Evolutionary conservation across 2,329 filamentous ascomycete genomes (phyloP).

Genomic region (Colletotrichum incanum): DNA sequence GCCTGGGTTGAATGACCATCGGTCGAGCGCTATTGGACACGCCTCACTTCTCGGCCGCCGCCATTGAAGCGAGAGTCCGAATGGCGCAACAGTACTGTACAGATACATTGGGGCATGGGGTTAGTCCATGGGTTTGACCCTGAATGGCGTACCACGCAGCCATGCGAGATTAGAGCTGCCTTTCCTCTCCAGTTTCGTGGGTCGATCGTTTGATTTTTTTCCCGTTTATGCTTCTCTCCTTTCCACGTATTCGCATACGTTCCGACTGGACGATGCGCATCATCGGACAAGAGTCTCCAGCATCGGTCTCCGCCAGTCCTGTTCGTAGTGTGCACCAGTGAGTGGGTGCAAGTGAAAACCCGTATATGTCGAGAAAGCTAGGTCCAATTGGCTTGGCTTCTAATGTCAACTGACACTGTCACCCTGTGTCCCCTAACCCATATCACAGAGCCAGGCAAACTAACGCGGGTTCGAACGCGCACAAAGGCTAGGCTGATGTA

Average conservation of each 20-base stretch:
- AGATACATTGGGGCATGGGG: conserved; percentile 12
- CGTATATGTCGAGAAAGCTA: neutral
- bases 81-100: conserved; percentile 12
- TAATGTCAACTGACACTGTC: conserved; percentile 24
- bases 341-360: neutral
- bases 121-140: neutral
- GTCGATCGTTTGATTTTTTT: neutral
- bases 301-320: neutral
- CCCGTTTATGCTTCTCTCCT: neutral
- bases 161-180: conserved; percentile 5
- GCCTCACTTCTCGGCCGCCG: conserved; percentile 18
- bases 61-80: conserved; percentile 17
- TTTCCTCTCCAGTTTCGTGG: neutral
- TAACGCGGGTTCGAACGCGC: conserved; percentile 1
- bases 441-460: conserved; percentile 6
- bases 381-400: conserved; percentile 9
- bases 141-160: conserved; percentile 5
- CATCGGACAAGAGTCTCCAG: neutral
- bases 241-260: conserved; percentile 15
- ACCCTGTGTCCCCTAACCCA: conserved; percentile 28
- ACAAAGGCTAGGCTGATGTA: conserved; percentile 6
- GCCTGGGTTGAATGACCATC: conserved; percentile 31
- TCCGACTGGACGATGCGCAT: neutral
- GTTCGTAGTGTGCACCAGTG: neutral
- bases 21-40: conserved; percentile 11